Evolutionary conservation across 2,329 filamentous ascomycete genomes (phyloP).

Genomic region (Passalora sequoiae): DNA sequence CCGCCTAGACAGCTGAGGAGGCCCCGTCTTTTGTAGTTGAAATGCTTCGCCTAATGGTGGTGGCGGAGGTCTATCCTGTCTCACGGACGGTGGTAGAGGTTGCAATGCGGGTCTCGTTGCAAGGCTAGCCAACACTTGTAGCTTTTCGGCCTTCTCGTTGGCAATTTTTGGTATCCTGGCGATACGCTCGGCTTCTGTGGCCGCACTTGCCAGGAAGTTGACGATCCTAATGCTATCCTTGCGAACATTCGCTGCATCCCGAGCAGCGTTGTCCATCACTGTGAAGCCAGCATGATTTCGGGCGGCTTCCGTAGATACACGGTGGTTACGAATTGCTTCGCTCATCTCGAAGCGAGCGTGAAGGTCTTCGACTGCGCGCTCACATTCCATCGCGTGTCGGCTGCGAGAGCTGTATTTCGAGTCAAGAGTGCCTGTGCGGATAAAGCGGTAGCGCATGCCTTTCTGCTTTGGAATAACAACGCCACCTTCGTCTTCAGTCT

Average conservation of each 20-base stretch:
- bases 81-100: neutral
- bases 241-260: conserved; percentile 38
- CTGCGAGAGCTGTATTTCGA: conserved; percentile 29
- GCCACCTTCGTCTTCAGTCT: conserved; percentile 36
- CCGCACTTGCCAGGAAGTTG: conserved; percentile 36
- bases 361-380: conserved; percentile 22
- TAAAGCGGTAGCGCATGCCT: conserved; percentile 30
- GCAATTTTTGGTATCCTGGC: conserved; percentile 17
- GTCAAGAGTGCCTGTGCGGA: conserved; percentile 22
- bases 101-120: conserved; percentile 21
- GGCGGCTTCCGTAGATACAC: conserved; percentile 27
- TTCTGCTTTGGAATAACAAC: conserved; percentile 34
- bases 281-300: conserved; percentile 34
- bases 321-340: conserved; percentile 27
- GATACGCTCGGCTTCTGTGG: conserved; percentile 28
- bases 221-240: conserved; percentile 33
- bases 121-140: conserved; percentile 32
- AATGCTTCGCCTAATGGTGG: conserved; percentile 7
- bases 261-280: conserved; percentile 37
- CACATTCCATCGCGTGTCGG: conserved; percentile 24
- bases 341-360: conserved; percentile 23
- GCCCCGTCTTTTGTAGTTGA: conserved; percentile 2
- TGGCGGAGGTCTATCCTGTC: conserved; percentile 1
- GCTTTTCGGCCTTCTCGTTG: conserved; percentile 40
- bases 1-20: conserved; percentile 14